Percentiles rank a stretch among this genome's conserved stretches.
These are phyloP conservation scores for Penicillium sp. DNA, from an alignment of 2,329 filamentous ascomycete species.

Conservation along the genomic window DNA sequence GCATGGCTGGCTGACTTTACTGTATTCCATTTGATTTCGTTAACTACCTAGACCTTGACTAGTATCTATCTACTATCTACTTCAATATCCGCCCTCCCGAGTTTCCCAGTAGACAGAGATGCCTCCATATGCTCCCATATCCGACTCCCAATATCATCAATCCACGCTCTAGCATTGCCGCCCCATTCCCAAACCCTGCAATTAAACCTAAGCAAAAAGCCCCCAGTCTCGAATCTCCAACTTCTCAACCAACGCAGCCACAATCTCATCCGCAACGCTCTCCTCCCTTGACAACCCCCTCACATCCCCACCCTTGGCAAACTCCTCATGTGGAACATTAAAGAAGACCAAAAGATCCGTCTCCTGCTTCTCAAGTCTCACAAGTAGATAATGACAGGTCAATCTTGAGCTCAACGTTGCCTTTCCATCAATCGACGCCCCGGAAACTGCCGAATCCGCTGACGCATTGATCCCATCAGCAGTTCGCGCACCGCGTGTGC, in stretches of 20 bases:
- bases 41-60: conserved; percentile 2
- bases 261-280: conserved; percentile 38
- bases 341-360: conserved; percentile 82
- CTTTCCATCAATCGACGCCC: conserved; percentile 13
- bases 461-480: conserved; percentile 14
- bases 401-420: conserved; percentile 43
- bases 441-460: conserved; percentile 13
- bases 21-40: conserved; percentile 5
- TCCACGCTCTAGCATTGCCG: neutral
- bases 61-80: neutral
- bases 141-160: neutral
- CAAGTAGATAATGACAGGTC: conserved; percentile 69
- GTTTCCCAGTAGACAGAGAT: neutral
- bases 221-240: conserved; percentile 78
- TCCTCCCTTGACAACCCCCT: conserved; percentile 67
- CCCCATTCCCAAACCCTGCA: neutral
- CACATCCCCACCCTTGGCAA: conserved; percentile 63
- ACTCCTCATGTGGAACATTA: conserved; percentile 79
- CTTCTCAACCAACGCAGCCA: conserved; percentile 58
- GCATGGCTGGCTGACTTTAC: neutral
- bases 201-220: conserved; percentile 53
- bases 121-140: neutral
- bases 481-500: conserved; percentile 11
- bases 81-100: neutral
- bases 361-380: conserved; percentile 67